Percentiles rank a stretch among this genome's conserved stretches.
Evolutionary conservation across 768 basidiomycete genomes (phyloP).

Genomic region (Lentinula guzmanii): DNA sequence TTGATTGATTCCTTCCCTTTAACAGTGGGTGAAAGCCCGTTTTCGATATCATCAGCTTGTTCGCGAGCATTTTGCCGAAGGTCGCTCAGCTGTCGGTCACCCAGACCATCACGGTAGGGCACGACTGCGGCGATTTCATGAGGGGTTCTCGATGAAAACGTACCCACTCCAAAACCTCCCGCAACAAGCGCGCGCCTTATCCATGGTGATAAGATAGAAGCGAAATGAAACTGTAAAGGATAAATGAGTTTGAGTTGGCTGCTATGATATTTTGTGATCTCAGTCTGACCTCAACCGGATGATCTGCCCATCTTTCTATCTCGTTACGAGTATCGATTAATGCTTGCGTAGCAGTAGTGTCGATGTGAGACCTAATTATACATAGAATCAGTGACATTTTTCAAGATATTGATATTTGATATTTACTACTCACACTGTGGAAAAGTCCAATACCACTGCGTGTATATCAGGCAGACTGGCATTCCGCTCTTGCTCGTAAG

Average conservation of each 20-base stretch:
- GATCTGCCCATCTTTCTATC: constrained; percentile 84
- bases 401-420: not conserved
- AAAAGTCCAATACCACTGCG: constrained; percentile 90
- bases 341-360: constrained; percentile 88
- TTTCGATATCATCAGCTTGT: constrained; percentile 24
- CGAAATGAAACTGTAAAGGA: constrained; percentile 79
- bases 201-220: constrained; percentile 89
- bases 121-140: constrained; percentile 75
- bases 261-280: not conserved
- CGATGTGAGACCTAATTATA: constrained; percentile 66
- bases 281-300: constrained; percentile 56
- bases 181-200: constrained; percentile 84
- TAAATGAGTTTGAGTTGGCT: not conserved
- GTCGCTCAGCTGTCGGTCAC: constrained; percentile 20
- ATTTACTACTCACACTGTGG: constrained; percentile 53
- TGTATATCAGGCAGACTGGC: constrained; percentile 59
- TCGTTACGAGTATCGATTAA: constrained; percentile 84
- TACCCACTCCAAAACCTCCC: constrained; percentile 85
- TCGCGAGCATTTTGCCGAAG: constrained; percentile 12
- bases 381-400: not conserved
- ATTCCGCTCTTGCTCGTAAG: constrained; percentile 44
- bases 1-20: constrained; percentile 22
- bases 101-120: constrained; percentile 46
- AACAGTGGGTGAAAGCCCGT: constrained; percentile 13
- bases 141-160: constrained; percentile 28